phyloP scores from a whole-genome alignment of 331 rosid species.

The Pyrus hybrid region DNA sequence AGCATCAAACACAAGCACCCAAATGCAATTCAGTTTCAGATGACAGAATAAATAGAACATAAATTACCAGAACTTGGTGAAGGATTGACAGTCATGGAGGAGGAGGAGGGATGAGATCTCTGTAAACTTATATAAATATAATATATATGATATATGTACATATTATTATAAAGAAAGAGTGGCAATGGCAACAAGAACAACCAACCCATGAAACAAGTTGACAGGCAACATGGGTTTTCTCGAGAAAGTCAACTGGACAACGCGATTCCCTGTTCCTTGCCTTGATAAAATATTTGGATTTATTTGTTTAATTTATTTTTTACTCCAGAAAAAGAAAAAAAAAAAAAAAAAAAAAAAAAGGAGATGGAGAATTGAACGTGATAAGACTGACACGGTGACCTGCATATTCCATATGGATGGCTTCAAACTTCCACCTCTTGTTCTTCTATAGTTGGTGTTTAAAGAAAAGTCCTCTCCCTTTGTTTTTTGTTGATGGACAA shows the following conservation, averaged over 20 bases:
- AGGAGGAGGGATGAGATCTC: conserved; percentile 14
- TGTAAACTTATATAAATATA: neutral
- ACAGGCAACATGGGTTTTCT: conserved; percentile 31
- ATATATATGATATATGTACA: no score
- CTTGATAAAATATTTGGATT: neutral
- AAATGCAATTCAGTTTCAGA: neutral
- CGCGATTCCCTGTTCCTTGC: conserved; percentile 11
- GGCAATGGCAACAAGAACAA: conserved; percentile 1
- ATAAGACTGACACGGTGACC: conserved; percentile 23
- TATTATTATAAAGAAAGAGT: conserved; percentile 1
- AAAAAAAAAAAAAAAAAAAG: neutral
- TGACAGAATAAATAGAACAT: neutral
- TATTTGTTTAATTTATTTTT: neutral
- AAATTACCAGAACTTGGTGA: conserved; percentile 3
- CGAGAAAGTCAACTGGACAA: conserved; percentile 35
- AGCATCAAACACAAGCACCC: neutral
- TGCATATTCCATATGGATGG: conserved; percentile 23
- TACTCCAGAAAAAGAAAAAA: conserved; percentile 4
- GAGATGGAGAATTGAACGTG: conserved; percentile 7
- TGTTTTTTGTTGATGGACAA: neutral
- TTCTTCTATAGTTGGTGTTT: conserved; percentile 5
- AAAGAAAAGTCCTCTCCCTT: neutral
- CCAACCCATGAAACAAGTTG: conserved; percentile 23
- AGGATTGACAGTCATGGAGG: conserved; percentile 9
- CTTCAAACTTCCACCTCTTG: neutral